Base-by-base conservation (phyloP, 805 yeast genomes). In the Dipodascus geniculatus region DNA sequence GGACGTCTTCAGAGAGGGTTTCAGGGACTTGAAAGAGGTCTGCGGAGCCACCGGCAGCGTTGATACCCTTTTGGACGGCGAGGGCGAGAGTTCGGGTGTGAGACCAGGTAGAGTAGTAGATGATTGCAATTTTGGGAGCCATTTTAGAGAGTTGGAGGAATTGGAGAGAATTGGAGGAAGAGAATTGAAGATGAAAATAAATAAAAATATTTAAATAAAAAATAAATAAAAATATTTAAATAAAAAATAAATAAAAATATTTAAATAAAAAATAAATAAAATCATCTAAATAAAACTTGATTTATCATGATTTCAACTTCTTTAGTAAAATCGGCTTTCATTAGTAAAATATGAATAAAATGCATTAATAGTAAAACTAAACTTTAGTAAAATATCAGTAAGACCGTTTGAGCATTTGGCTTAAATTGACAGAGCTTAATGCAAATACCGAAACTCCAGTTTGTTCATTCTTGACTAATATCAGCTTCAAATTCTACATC, bases 31-130 rank as follows among this genome's bases (percentile, higher is more conserved):
- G 95, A 76, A 70, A 85, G 60, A 88, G 74, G 61, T 80, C 82
- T 35, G 86, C 95, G 20, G 65, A 55, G 55, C 83, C 82, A 57
- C 91, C 95, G 16, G 85, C 80, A 6, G 78, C 73, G 65, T 78
- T 82, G 48, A 85, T 76, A 61, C 95, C 95, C 53, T 70, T 70
- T 70, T 83, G 77, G 64, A 80, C 80, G 48, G 85, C 72, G 66
- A 82, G 79, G 38, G 96, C 95, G 62, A 86, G 63, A 48, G 73
- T 70, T 59, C 81, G 80, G 60, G 84, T 71, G 71, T 88, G 96
- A 57, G 89, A 89, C 73, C 85, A 87, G 60, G 83, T 68, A 42
- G 96, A 83, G 77, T 88, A 88, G 67, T 82, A 80, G 68, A 88
- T 75, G 60, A 88, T 82, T 50, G 88, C 90, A 53, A 82, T 75